Evolutionary conservation across 345 rosid species (phyloP), one percentile per base, ranked within the genome.

Genomic region (Excoecaria cochinchinensis): DNA sequence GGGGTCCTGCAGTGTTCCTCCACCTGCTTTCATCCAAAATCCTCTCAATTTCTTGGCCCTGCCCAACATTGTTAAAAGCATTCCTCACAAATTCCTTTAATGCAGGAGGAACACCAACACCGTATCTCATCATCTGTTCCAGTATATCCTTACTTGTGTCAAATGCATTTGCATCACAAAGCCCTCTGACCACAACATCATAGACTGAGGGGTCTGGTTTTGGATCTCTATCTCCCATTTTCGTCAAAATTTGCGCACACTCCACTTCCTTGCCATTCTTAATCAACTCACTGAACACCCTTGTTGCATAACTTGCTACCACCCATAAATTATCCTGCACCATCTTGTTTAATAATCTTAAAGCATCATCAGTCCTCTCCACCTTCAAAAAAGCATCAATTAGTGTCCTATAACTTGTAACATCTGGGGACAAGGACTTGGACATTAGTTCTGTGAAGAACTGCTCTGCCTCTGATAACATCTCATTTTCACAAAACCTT

Each of bases 171-270:
- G 82, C 91, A 79, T 85, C 77, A 75, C 94, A 91, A 42, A 96
- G 90, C 55, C 97, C 97, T 76, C 92, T 85, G 69, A 90, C 86
- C 74, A 96, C 97, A 60, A 89, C 90, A 84, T 90, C 97, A 81
- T 91, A 96, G 56, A 94, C 75, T 14, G 87, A 73, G 52, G 90
- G 83, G 75, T 96, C 99, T 15, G 99, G 98, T 82, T 96, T 96
- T 61, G 97, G 97, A 76, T 95, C 98, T 83, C 78, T 90, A 81
- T 87, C 92, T 39, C 97, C 92, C 98, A 96, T 96, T 83, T 89
- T 90, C 31, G 82, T 84, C 91, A 96, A 81, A 81, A 92, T 86
- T 69, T 76, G 80, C 0, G 88, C 90, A 59, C 89, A 89, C 65
- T 96, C 97, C 40, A 76, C 77, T 67, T 77, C 85, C 89, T 89